Base-by-base conservation (phyloP, 108 stramenopile genomes). In the Mayamaea pseudoterrestris region DNA sequence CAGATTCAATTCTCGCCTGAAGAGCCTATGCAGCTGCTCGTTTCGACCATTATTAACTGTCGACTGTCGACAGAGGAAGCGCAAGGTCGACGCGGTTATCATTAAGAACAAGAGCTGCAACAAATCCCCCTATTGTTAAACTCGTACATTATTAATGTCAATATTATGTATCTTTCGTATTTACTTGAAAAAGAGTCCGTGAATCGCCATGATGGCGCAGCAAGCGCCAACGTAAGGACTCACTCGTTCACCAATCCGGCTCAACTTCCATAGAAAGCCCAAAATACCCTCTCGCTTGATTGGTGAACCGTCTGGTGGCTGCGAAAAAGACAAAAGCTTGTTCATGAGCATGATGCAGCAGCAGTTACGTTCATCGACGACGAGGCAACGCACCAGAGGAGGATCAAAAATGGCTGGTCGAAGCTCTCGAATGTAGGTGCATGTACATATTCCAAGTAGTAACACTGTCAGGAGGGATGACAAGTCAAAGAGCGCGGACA, bases 401-500 rank as follows among this genome's bases (percentile, higher is more conserved):
- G 52, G 27, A 54, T 93, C 90, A 57, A 91, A 93, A 23, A 96
- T 91, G 5, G 72, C 64, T 22, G 90, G 79, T 30, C 92, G 52
- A 49, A 87, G 64, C 44, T 86, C 86, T 36, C 93, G 74, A n/a
- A 95, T 55, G 59, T 91, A 97, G 2, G 94, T 77, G 46, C 88
- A 90, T 7, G 93, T 90, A 64, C 93, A 94, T 46, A 97, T 93
- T 47, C 94, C 44, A 31, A 97, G 71, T 21, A 95, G 56, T 11
- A 95, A 27, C 17, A 94, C 85, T 39, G 90, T 93, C 28, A 97
- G 53, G n/a, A 95, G 71, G 57, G 83, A 88, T 9, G 83, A 69
- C 58, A 97, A 94, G 47, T 93, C 80, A 50, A 97, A 97, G 22
- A 97, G 79, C 5, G 94, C 96, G 30, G 84, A 76, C 93, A 90